Conservation (phyloP, 1,139 yeast species). For the Nadsonia starkeyi-henricii region DNA sequence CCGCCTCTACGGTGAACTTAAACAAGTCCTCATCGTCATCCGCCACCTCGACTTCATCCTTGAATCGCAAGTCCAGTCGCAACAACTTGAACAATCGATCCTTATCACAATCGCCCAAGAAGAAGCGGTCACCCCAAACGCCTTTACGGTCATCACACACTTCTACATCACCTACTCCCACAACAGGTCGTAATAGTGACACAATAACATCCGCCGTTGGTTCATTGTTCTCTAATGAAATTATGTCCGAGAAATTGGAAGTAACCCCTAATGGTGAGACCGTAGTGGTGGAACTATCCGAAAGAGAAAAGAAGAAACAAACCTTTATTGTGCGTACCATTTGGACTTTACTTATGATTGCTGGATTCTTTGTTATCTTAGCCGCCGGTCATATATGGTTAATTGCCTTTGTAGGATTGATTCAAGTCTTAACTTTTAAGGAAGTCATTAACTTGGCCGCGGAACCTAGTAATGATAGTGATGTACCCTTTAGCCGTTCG, state of each 20-base stretch:
- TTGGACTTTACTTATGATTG: conserved; percentile 90
- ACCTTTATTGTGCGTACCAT: conserved; percentile 80
- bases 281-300: background rate
- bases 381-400: conserved; percentile 85
- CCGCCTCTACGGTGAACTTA: background rate
- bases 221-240: no score
- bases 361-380: conserved; percentile 52
- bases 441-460: conserved; percentile 79
- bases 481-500: conserved; percentile 69
- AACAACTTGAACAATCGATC: no score
- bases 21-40: background rate
- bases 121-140: no score
- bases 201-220: no score
- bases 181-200: no score
- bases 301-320: conserved; percentile 51
- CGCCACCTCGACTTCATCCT: background rate
- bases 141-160: no score
- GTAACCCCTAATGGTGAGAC: no score
- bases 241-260: no score
- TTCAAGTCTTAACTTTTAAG: conserved; percentile 74
- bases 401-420: conserved; percentile 51
- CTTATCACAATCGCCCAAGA: no score
- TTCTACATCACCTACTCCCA: no score
- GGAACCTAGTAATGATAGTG: conserved; percentile 72
- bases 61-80: background rate